Percentiles rank a stretch among this genome's conserved stretches.
These are phyloP conservation scores for Hygrophila difformis DNA, from an alignment of 257 asterid genomes.

Conservation along the genomic window DNA sequence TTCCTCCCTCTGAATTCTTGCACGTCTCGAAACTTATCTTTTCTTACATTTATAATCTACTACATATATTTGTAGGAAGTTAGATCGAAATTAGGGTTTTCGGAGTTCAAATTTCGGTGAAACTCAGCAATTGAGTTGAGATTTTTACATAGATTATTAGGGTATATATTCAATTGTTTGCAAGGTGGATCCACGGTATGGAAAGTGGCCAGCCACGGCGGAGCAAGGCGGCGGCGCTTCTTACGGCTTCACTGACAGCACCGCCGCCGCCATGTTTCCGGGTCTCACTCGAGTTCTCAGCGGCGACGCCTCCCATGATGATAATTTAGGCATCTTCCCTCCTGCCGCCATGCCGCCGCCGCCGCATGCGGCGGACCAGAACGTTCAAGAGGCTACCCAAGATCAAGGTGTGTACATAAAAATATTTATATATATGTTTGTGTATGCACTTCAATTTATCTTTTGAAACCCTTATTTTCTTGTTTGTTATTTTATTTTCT, in stretches of 20 bases:
- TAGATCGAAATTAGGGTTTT: no score
- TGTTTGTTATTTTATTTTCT: no score
- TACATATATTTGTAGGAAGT: no score
- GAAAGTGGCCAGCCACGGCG: slow-evolving; percentile 42
- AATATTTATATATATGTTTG: no score
- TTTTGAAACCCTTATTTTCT: slow-evolving; percentile 3
- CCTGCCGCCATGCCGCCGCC: slow-evolving; percentile 10
- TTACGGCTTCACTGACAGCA: slow-evolving; percentile 7
- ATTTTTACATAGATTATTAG: not conserved
- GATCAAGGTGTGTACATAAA: slow-evolving; percentile 20
- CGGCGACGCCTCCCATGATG: slow-evolving; percentile 1
- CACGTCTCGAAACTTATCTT: no score
- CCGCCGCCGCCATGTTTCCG: slow-evolving; percentile 9
- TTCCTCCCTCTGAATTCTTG: no score
- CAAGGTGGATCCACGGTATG: slow-evolving; percentile 54
- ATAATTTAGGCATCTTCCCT: not conserved
- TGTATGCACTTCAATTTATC: not conserved
- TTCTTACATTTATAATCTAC: no score
- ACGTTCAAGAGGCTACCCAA: slow-evolving; percentile 8
- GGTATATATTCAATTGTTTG: not conserved
- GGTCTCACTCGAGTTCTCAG: slow-evolving; percentile 16
- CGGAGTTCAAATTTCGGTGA: no score
- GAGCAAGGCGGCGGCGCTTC: slow-evolving; percentile 15
- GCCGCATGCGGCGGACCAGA: no score
- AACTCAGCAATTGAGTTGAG: not conserved